Base-by-base conservation (phyloP, 2,329 filamentous ascomycete genomes). In the Cladophialophora immunda region DNA sequence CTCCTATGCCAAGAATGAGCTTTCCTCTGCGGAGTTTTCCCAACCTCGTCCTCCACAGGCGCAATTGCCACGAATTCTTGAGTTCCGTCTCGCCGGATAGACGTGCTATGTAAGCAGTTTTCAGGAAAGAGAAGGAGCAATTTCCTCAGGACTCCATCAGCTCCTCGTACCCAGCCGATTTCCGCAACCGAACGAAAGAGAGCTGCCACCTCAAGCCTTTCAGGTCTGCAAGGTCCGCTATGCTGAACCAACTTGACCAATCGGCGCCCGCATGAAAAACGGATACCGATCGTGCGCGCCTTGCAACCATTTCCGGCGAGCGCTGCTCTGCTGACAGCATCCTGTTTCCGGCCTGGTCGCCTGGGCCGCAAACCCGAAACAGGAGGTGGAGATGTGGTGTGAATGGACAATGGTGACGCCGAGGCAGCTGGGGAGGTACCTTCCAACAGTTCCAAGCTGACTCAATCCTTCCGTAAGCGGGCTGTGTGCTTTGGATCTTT, bases 381-480 rank as follows among this genome's bases (percentile, higher is more conserved):
- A 53, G 45, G 22, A 53, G 58, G 58, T 38, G 45, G 45, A 53
- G 47, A 8, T 15, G 29, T 9, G 22, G 41, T 47, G 30, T 34
- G 53, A 56, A 56, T 56, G 53, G 58, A 60, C 58, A 52, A 52
- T 32, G 22, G 41, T 45, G 25, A 50, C 15, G 58, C 25, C 38
- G 41, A 60, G 41, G 22, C 27, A 60, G 38, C 38, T 34, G 52
- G 34, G 36, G 36, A 38, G n/a, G 7, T 32, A 53, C 29, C 22
- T 30, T 22, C 29, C 17, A 61, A 15, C 25, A 32, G 34, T 22
- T 19, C 19, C 55, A 32, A 9, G 58, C 58, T 66, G 58, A 66
- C 58, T 62, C 58, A 66, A 60, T 62, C 53, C 64, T 66, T 58
- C 59, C 60, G 61, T 67, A 67, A 67, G 56, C 65, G 32, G 25